These are phyloP conservation scores for Isoetes taiwanensis DNA, from an alignment of 75 land plant genomes.

Conservation along the genomic window DNA sequence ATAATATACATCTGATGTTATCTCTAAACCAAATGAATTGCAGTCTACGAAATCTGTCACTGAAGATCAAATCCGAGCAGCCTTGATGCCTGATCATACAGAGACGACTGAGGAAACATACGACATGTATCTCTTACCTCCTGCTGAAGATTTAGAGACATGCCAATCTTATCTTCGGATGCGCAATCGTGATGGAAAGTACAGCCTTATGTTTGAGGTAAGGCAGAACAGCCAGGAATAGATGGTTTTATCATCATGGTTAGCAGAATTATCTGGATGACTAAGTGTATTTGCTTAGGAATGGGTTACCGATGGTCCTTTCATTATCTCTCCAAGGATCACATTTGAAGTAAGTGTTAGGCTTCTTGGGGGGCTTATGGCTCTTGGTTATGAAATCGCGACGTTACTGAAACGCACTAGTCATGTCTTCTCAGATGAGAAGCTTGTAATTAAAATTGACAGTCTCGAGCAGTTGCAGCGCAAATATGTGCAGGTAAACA, in stretches of 20 bases:
- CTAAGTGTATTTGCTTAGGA: slow-evolving; percentile 36
- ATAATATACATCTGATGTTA: neutral
- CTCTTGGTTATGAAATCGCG: slow-evolving; percentile 82
- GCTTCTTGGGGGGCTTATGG: slow-evolving; percentile 89
- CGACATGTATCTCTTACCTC: slow-evolving; percentile 88
- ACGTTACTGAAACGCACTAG: slow-evolving; percentile 73
- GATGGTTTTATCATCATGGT: neutral
- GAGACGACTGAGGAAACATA: slow-evolving; percentile 67
- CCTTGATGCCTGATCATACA: slow-evolving; percentile 34
- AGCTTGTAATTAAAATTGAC: slow-evolving; percentile 64
- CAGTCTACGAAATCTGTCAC: slow-evolving; percentile 50
- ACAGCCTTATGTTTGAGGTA: slow-evolving; percentile 99
- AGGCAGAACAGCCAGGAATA: neutral
- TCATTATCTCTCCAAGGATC: slow-evolving; percentile 84
- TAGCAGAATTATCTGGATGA: neutral
- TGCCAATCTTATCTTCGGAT: slow-evolving; percentile 88
- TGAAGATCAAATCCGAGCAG: slow-evolving; percentile 53
- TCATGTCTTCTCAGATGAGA: slow-evolving; percentile 68
- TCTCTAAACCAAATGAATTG: too few relatives aligned
- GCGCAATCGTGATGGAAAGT: slow-evolving; percentile 87
- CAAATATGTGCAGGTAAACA: slow-evolving; percentile 52
- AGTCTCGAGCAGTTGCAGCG: slow-evolving; percentile 74
- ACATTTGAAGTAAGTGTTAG: slow-evolving; percentile 96
- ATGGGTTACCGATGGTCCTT: slow-evolving; percentile 76
- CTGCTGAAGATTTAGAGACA: slow-evolving; percentile 89